Conservation (phyloP, 371 early-diverging fungal genomes). For the Entomophthora muscae region DNA sequence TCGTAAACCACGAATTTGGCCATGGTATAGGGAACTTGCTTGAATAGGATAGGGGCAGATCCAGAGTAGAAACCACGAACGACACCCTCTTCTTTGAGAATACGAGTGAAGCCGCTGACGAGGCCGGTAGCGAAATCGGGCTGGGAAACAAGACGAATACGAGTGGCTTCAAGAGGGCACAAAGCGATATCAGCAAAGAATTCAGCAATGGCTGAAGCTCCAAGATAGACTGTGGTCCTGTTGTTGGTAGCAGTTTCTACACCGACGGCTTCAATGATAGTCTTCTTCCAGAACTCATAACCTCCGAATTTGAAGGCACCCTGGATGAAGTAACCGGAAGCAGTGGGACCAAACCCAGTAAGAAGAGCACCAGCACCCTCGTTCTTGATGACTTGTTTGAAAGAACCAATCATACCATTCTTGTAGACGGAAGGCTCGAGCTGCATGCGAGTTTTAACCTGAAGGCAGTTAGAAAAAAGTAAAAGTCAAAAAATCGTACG, state of each 20-base stretch:
- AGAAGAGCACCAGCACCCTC: constrained; percentile 73
- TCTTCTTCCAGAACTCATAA: constrained; percentile 79
- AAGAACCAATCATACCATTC: constrained; percentile 53
- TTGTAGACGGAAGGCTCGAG: constrained; percentile 44
- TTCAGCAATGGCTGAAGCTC: constrained; percentile 72
- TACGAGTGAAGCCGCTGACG: constrained; percentile 31
- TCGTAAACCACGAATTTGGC: constrained; percentile 88
- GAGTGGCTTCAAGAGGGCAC: constrained; percentile 62
- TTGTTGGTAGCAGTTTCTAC: constrained; percentile 57
- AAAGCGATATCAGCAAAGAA: constrained; percentile 83
- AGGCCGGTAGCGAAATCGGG: constrained; percentile 49
- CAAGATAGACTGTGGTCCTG: constrained; percentile 68
- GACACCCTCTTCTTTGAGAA: constrained; percentile 48
- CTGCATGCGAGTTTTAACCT: constrained; percentile 48
- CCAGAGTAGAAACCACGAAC: constrained; percentile 56
- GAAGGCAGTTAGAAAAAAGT: background rate
- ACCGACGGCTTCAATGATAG: constrained; percentile 48
- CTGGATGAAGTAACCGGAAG: constrained; percentile 54
- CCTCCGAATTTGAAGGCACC: constrained; percentile 85
- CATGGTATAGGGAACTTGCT: constrained; percentile 82
- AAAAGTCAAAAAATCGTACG: constrained; percentile 6
- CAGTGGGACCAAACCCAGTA: constrained; percentile 72
- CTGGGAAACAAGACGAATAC: constrained; percentile 60
- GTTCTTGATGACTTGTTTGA: constrained; percentile 51
- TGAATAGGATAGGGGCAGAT: constrained; percentile 55